Base-by-base conservation (phyloP, 169 alveolate species). In the Ichthyophthirius multifiliis region DNA sequence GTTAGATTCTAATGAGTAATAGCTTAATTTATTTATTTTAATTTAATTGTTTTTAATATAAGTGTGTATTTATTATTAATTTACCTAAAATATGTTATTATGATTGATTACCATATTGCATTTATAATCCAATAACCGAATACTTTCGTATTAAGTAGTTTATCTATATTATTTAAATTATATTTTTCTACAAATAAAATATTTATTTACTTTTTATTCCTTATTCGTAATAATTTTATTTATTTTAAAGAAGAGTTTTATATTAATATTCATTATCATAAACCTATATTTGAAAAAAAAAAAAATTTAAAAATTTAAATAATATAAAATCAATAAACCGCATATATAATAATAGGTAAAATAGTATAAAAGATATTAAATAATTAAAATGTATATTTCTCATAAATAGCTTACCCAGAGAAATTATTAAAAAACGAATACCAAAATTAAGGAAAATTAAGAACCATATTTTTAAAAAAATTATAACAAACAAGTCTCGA, bases 291-390 rank as follows among this genome's bases (percentile, higher is more conserved):
- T n/a, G n/a, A n/a, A n/a, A n/a, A n/a, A 44, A 46, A 6, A 46
- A 20, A 7, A 1, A 5, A 13, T 46, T 13, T 13, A 45, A 3
- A 45, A 3, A 46, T 4, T 3, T 12, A 16, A 5, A 5, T 1
- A 46, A 4, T 23, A 87, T 1, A 5, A 46, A 46, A 46, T 41
- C 16, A 4, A 12, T 0, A 81, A 18, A 90, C 55, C 15, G 92
- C 95, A 67, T 84, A 90, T 35, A 88, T 63, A 65, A 83, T 78
- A 39, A 90, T 87, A 0, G 97, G 96, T 16, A 92, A 75, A 20
- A 94, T 83, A 13, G 95, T 88, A 86, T 90, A 94, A 34, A 92
- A 37, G 27, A 94, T 77, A 85, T 94, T 94, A 81, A 84, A 94
- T 43, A 93, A 85, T 46, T 92, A 64, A 67, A 90, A 91, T 16